These are phyloP conservation scores for Schizothecium vesticola DNA, from an alignment of 495 filamentous ascomycete genomes.

Conservation along the genomic window DNA sequence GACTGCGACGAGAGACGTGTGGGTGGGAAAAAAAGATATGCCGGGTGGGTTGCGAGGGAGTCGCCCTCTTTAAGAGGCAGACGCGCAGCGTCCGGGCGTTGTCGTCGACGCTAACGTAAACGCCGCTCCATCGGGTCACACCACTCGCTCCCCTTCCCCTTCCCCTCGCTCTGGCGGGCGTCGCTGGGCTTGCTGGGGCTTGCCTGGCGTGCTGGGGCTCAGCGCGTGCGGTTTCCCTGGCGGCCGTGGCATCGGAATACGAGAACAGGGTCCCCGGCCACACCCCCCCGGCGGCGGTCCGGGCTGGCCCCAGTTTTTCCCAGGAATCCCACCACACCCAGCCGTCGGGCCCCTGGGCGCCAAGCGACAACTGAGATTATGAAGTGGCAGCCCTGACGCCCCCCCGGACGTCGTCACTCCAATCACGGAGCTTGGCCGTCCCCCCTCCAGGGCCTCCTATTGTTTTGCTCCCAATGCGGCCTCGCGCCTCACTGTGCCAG, in stretches of 20 bases:
- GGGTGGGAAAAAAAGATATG: not conserved
- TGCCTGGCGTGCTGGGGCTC: not conserved
- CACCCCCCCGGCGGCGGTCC: not conserved
- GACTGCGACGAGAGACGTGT: conserved; percentile 2
- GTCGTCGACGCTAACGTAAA: no score
- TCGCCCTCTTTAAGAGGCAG: not conserved
- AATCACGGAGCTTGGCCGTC: not conserved
- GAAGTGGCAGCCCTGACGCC: not conserved
- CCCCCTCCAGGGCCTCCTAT: not conserved
- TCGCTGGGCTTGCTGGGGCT: not conserved
- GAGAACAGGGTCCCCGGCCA: not conserved
- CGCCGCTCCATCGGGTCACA: not conserved
- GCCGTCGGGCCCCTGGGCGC: not conserved
- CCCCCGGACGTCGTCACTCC: not conserved
- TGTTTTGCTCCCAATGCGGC: not conserved
- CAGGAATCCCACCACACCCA: not conserved
- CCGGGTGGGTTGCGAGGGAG: not conserved
- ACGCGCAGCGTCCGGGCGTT: no score
- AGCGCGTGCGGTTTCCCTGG: not conserved
- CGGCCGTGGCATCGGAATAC: not conserved
- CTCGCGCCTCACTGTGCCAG: not conserved
- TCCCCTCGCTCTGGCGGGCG: not conserved
- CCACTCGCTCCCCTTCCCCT: no score
- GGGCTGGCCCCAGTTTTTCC: not conserved
- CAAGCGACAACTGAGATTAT: not conserved